These are phyloP conservation scores for Trypanosoma conorhini DNA, from an alignment of 208 protist genomes.

Conservation along the genomic window DNA sequence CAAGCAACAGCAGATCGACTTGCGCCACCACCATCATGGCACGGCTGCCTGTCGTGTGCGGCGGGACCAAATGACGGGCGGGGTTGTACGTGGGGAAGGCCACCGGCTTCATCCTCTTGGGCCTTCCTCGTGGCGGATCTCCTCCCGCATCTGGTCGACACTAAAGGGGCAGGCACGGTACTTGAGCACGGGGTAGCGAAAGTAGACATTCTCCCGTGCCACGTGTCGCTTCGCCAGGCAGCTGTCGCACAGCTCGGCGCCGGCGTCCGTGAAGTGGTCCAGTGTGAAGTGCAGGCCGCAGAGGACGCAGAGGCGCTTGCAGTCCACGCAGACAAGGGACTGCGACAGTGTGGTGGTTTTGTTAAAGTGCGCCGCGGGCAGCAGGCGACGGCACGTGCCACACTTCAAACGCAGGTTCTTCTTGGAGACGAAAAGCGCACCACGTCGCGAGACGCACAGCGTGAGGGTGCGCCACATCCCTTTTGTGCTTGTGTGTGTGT, in stretches of 20 bases:
- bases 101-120: background rate
- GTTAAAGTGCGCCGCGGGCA: slow-evolving; percentile 71
- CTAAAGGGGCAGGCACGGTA: slow-evolving; percentile 85
- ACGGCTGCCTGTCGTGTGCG: background rate
- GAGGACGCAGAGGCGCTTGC: slow-evolving; percentile 70
- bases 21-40: background rate
- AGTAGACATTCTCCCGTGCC: slow-evolving; percentile 86
- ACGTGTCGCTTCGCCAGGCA: slow-evolving; percentile 78
- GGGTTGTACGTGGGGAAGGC: background rate
- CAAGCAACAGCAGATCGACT: background rate
- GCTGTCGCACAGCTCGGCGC: slow-evolving; percentile 48
- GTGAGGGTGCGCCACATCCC: slow-evolving; percentile 19
- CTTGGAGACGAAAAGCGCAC: slow-evolving; percentile 51
- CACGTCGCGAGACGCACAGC: slow-evolving; percentile 17
- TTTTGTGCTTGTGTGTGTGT: background rate
- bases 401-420: slow-evolving; percentile 68
- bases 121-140: slow-evolving; percentile 42
- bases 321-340: slow-evolving; percentile 67
- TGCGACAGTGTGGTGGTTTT: slow-evolving; percentile 43
- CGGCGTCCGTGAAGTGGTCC: slow-evolving; percentile 48
- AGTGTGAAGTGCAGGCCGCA: slow-evolving; percentile 65
- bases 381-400: slow-evolving; percentile 53
- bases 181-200: slow-evolving; percentile 85
- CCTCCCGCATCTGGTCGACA: slow-evolving; percentile 75
- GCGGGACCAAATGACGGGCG: background rate